Evolutionary conservation across 306 rosid genomes (phyloP), one percentile per base, ranked within the genome.

Genomic region (Cucurbita pepo): DNA sequence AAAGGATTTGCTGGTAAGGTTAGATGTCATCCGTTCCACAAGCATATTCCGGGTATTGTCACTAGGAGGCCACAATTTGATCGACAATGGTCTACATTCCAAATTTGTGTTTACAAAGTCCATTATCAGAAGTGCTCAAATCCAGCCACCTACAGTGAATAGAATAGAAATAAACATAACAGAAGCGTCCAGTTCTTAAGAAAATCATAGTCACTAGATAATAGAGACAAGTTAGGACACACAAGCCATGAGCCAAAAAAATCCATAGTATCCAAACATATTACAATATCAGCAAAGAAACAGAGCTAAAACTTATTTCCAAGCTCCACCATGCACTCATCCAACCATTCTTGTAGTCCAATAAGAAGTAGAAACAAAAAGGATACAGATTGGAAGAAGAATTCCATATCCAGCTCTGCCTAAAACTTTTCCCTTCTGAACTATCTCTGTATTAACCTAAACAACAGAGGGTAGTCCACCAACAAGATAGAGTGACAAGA

Each of bases 51-150:
- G 88, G 4, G 97, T 95, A 83, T 86, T 95, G 71, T 82, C 86
- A 78, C 96, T 91, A 38, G 99, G 99, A 77, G 99, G 99, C 99
- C 99, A 95, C 70, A 95, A 79, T 77, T 95, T 95, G 79, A 95
- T 84, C 59, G 95, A 88, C 75, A 95, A 86, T 70, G 95, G 87
- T 38, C 86, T 85, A 54, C 74, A 76, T 74, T 88, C 86, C 0
- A 89, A 82, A 80, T 76, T 81, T 79, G 47, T 43, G 69, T 63
- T 64, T 8, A 77, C 64, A 52, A 81, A 52, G 45, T 86, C 98
- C 95, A 92, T 92, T 45, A 76, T 83, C 6, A 10, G 48, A 80
- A 54, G 41, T 12, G 25, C 74, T 69, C 30, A 19, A 79, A 73
- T 22, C 16, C 75, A 84, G 76, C 81, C 87, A 74, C 81, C 93